Conservation (phyloP, 164 flowering plant genomes). For the Houttuynia cordata region DNA sequence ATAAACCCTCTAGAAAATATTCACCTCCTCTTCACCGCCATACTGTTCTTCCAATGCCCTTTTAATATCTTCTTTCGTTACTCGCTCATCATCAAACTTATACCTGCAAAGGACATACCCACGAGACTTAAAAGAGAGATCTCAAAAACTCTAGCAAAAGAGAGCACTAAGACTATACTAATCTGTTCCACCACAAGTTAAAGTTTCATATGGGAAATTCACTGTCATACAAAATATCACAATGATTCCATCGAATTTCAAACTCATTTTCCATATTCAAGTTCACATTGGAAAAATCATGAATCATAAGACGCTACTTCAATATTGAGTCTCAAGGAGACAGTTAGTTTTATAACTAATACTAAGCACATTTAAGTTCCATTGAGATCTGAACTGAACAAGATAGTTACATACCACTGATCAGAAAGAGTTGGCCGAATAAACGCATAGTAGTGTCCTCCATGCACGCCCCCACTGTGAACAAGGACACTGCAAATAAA, state of each 20-base stretch:
- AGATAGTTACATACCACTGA: too few relatives aligned
- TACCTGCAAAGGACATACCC: slow-evolving; percentile 31
- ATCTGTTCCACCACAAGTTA: background rate
- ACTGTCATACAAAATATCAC: too few relatives aligned
- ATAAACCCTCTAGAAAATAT: background rate
- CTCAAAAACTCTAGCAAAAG: background rate
- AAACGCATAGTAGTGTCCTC: slow-evolving; percentile 41
- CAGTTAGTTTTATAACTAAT: too few relatives aligned
- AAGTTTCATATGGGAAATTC: background rate
- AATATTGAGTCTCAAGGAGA: too few relatives aligned
- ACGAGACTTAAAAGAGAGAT: background rate
- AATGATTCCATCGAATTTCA: too few relatives aligned
- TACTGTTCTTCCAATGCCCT: slow-evolving; percentile 80
- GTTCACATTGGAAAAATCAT: too few relatives aligned
- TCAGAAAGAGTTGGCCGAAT: slow-evolving; percentile 38
- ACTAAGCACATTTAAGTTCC: too few relatives aligned
- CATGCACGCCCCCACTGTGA: slow-evolving; percentile 44
- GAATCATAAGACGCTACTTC: too few relatives aligned
- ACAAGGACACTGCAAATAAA: slow-evolving; percentile 34
- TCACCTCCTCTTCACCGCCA: slow-evolving; percentile 91
- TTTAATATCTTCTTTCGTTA: slow-evolving; percentile 72
- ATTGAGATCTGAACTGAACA: too few relatives aligned
- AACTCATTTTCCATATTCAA: background rate
- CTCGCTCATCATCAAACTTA: slow-evolving; percentile 89
- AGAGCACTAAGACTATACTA: background rate